Evolutionary conservation across 352 stramenopile genomes (phyloP).

Genomic region (Globisporangium ultimum): DNA sequence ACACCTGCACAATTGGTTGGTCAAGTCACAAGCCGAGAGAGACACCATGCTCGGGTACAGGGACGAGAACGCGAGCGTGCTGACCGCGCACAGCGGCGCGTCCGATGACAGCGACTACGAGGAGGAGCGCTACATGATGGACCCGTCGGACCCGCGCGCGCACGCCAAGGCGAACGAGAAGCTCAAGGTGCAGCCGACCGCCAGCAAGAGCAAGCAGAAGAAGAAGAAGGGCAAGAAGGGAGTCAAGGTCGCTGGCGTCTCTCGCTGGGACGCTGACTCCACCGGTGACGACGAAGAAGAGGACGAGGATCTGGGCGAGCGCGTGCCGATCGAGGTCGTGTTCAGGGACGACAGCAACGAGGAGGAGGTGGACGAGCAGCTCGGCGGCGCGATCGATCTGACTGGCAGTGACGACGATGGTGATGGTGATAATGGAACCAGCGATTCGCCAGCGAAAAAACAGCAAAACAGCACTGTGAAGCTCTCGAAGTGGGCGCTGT

Average conservation of each 20-base stretch:
- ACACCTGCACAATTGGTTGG: conserved; percentile 13
- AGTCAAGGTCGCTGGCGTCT: conserved; percentile 15
- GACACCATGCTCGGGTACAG: conserved; percentile 28
- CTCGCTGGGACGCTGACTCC: conserved; percentile 63
- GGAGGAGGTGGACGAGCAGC: conserved; percentile 17
- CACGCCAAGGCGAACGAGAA: conserved; percentile 32
- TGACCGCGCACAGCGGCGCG: conserved; percentile 16
- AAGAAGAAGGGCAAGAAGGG: conserved; percentile 20
- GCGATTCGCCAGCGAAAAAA: not conserved
- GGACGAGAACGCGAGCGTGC: conserved; percentile 24
- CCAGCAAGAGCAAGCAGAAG: conserved; percentile 3
- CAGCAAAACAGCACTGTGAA: conserved; percentile 20
- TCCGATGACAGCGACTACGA: conserved; percentile 43
- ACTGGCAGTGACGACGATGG: conserved; percentile 11
- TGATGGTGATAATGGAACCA: conserved; percentile 5
- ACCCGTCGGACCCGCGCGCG: conserved; percentile 71
- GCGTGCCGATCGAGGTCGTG: conserved; percentile 20
- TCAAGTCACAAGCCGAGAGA: not conserved
- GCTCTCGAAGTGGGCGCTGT: conserved; percentile 69
- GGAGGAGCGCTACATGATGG: conserved; percentile 50
- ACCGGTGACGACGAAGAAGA: conserved; percentile 12
- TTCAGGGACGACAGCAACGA: conserved; percentile 17
- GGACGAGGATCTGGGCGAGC: conserved; percentile 46
- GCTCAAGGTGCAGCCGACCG: conserved; percentile 28
- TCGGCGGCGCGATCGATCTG: conserved; percentile 20